phyloP scores from a whole-genome alignment of 352 stramenopile species.

The Globisporangium echinulatum region DNA sequence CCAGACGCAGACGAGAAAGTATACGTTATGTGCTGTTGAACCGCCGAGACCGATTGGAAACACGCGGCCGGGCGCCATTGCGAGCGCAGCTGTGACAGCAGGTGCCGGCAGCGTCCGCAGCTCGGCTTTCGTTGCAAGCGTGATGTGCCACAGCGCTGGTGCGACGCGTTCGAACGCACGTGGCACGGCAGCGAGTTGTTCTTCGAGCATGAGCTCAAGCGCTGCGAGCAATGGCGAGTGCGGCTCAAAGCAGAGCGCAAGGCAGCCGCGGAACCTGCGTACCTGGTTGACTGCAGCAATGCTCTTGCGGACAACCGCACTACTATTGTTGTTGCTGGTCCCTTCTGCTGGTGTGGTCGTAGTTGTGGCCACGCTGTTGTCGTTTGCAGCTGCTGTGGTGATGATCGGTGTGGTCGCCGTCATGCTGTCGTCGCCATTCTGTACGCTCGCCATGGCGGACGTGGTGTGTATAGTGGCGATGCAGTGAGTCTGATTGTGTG shows the following conservation, averaged over 20 bases:
- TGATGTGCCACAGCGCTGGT: conserved; percentile 45
- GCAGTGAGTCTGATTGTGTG: no score
- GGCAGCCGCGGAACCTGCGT: conserved; percentile 27
- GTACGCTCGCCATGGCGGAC: no score
- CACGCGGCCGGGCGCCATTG: conserved; percentile 20
- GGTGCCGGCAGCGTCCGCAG: conserved; percentile 14
- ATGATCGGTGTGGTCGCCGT: no score
- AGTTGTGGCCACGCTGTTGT: no score
- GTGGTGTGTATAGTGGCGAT: no score
- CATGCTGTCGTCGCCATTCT: no score
- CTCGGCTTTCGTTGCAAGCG: conserved; percentile 53
- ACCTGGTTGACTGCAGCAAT: conserved; percentile 8
- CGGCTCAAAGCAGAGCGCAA: conserved; percentile 22
- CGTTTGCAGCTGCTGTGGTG: no score
- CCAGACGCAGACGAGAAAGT: conserved; percentile 61
- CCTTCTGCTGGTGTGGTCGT: no score
- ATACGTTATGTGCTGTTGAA: conserved; percentile 16
- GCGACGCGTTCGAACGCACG: conserved; percentile 13
- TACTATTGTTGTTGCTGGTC: no score
- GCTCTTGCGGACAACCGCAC: not conserved
- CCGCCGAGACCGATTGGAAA: conserved; percentile 40
- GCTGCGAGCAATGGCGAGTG: conserved; percentile 13
- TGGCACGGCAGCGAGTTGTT: not conserved
- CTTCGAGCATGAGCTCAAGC: not conserved
- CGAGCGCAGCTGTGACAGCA: conserved; percentile 24